Evolutionary conservation across 352 stramenopile species (phyloP), one percentile per base, ranked within the genome.

Genomic region (Globisporangium apiculatum): DNA sequence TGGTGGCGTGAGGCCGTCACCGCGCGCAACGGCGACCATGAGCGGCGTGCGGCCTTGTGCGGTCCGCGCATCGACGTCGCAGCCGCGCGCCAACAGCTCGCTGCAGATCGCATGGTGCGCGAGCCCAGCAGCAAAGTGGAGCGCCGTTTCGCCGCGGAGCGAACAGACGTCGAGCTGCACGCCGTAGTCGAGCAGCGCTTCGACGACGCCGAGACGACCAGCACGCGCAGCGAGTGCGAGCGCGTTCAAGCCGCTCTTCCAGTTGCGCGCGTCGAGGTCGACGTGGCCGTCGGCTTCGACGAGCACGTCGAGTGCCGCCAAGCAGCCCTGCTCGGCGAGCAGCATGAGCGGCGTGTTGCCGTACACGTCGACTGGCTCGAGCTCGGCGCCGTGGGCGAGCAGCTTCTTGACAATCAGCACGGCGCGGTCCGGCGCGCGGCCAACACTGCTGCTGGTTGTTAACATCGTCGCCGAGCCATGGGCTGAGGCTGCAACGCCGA

Each of bases 341-440:
- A 95, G 67, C 82, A 94, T 90, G 6, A 92, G 54, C 11, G 84
- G 80, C 0, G 80, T 95, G 42, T 91, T 89, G 37, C 86, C 86
- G 60, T 87, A 95, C 37, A 89, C 87, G 53, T 95, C 86, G 11
- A 83, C 68, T 31, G 65, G 72, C 51, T 94, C 76, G 7, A 91
- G 57, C 31, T 70, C 60, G 3, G 79, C 79, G 18, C 81, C 82
- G 64, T 94, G 79, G 7, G 78, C 71, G 9, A 94, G 51, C n/a
- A 95, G 58, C 60, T 93, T 94, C 60, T 88, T 83, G 35, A 94
- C 82, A 54, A 94, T 83, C 68, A 91, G 70, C 46, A 89, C 74
- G 9, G 86, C 75, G 54, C 82, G 84, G 56, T 90, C 79, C 4
- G 70, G 53, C 4, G 71, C 54, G 14, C 69, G 73, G n/a, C 55